Evolutionary conservation across 2,329 filamentous ascomycete genomes (phyloP), one percentile per base, ranked within the genome.

Genomic region (Sphaerostilbella broomeana): DNA sequence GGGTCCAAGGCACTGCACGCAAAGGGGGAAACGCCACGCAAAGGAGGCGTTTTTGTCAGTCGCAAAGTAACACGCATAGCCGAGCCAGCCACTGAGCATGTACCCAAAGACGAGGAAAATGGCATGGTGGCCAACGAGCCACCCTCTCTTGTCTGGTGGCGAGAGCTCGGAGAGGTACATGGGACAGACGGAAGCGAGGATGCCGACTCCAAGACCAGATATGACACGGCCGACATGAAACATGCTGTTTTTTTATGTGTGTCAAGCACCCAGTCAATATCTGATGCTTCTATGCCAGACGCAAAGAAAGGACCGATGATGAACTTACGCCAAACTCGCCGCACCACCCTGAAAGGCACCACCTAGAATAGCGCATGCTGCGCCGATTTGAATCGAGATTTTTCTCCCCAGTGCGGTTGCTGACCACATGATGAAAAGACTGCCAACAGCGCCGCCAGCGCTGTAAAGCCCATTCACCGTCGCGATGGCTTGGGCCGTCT

Each of bases 341-440:
- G 69, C 62, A 21, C 65, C 67, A 13, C 61, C 59, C 47, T 72
- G 69, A 2, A 72, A 54, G 2, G 62, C 63, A 35, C 69, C 69
- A 12, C 69, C 69, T 10, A 72, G 54, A 0, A 72, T 46, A 1
- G 62, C 61, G 13, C 68, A 55, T 15, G 61, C 58, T 6, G 62
- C 61, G 4, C 67, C 69, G 25, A 71, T 50, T 44, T 72, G 66
- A 20, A 72, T 71, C 27, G 61, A 70, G 8, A 52, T 54, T 44
- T 67, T 63, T 3, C 69, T 56, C 2, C 67, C 69, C 42, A 67
- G 61, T 31, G 53, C 57, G 27, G 62, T 64, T 26, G 58, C 68
- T 1, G 65, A 63, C 68, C 68, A 72, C 68, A 72, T 70, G 15
- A 71, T 63, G 36, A 70, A 64, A 2, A 72, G 56, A 5, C 62